Evolutionary conservation across 169 alveolate species (phyloP).

Genomic region (Cryptosporidium canis): DNA sequence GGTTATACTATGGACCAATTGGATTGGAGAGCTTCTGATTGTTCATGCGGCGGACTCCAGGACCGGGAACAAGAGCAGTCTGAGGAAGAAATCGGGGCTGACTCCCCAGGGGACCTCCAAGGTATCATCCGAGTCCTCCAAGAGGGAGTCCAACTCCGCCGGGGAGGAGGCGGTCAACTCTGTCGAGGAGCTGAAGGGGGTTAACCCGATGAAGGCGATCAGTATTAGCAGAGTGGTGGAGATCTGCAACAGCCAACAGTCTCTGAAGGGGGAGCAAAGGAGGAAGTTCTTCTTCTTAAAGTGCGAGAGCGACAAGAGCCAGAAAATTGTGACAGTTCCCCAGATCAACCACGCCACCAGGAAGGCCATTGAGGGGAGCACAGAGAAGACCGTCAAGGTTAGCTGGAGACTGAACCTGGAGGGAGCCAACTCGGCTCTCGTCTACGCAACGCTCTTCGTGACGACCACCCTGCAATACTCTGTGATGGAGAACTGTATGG

Average conservation of each 20-base stretch:
- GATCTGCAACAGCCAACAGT: conserved; percentile 23
- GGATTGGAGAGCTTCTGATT: background rate
- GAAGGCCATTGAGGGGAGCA: background rate
- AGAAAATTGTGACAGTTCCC: conserved; percentile 33
- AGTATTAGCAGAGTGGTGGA: conserved; percentile 60
- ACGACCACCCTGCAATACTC: conserved; percentile 31
- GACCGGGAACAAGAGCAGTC: background rate
- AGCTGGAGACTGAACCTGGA: conserved; percentile 48
- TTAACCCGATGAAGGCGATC: conserved; percentile 23
- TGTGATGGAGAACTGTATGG: conserved; percentile 22
- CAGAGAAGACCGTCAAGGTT: conserved; percentile 1
- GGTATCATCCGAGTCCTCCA: conserved; percentile 28
- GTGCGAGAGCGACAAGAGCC: conserved; percentile 13
- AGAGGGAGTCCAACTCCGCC: background rate
- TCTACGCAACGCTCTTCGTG: conserved; percentile 9
- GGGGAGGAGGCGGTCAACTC: background rate
- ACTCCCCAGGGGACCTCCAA: conserved; percentile 44
- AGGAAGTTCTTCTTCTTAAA: conserved; percentile 37
- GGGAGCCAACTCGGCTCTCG: conserved; percentile 65
- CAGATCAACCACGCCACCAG: conserved; percentile 1
- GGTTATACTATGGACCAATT: background rate
- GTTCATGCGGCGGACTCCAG: background rate
- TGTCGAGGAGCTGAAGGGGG: background rate
- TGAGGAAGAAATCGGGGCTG: conserved; percentile 23
- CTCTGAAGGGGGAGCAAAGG: conserved; percentile 35